phyloP scores from a whole-genome alignment of 2,329 filamentous ascomycete species.

The Dactylellina haptotyla region DNA sequence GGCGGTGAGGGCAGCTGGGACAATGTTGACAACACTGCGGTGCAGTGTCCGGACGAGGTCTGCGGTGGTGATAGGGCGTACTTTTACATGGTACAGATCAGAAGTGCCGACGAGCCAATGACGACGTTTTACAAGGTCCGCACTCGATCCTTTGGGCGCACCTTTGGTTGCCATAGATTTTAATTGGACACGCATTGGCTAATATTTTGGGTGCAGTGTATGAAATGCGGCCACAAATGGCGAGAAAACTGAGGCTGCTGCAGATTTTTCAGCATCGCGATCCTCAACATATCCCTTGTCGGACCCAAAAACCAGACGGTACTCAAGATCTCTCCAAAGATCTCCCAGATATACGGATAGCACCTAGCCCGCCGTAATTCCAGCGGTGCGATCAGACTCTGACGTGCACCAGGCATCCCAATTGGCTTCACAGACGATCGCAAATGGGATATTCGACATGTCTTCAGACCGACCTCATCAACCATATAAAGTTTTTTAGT shows the following conservation, averaged over 20 bases:
- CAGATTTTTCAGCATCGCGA: background rate
- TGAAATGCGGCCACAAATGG: constrained; percentile 74
- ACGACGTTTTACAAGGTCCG: constrained; percentile 89
- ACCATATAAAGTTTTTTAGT: no score
- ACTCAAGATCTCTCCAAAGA: background rate
- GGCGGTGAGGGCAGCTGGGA: constrained; percentile 89
- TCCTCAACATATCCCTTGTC: background rate
- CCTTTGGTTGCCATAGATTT: background rate
- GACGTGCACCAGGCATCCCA: no score
- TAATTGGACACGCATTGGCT: constrained; percentile 46
- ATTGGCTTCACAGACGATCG: no score
- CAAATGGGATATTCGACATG: no score
- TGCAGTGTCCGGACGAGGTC: constrained; percentile 81
- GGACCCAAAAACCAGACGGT: background rate
- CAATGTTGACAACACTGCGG: constrained; percentile 82
- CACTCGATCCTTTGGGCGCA: background rate
- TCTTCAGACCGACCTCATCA: no score
- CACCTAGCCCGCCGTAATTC: no score
- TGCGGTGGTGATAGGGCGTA: constrained; percentile 88
- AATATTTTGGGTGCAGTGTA: constrained; percentile 66
- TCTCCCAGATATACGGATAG: no score
- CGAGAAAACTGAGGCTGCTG: constrained; percentile 68
- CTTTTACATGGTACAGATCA: constrained; percentile 96
- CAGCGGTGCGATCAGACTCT: no score
- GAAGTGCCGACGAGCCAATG: constrained; percentile 98